Conservation (phyloP, 2,329 filamentous ascomycete genomes). For the Paecilomyces fulvus region DNA sequence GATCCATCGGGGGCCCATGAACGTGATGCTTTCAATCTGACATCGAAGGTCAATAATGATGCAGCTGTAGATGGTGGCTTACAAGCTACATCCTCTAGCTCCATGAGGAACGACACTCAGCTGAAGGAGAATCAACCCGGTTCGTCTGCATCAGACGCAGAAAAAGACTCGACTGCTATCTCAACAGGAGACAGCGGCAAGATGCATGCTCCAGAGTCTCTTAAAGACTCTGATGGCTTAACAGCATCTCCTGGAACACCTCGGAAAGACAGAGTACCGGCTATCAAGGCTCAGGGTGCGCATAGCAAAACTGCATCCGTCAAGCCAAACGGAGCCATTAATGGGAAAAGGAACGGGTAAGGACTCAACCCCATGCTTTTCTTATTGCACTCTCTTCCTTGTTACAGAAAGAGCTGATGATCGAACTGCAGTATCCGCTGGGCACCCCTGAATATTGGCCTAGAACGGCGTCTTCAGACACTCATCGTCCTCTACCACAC, state of each 20-base stretch:
- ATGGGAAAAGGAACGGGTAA: neutral
- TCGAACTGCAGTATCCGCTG: slow-evolving; percentile 57
- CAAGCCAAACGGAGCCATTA: neutral
- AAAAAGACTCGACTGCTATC: neutral
- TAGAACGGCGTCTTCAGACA: slow-evolving; percentile 66
- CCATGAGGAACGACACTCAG: neutral
- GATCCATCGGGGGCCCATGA: neutral
- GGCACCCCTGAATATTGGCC: slow-evolving; percentile 68
- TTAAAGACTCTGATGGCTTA: neutral
- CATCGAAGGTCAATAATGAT: neutral
- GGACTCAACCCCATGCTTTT: neutral
- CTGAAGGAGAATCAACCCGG: neutral
- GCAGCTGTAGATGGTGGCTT: neutral
- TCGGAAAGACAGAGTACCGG: neutral
- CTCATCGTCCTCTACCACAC: slow-evolving; percentile 68
- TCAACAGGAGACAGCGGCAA: neutral
- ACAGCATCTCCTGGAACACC: neutral
- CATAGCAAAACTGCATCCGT: neutral
- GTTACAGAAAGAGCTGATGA: neutral
- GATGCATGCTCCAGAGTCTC: neutral
- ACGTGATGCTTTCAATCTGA: neutral
- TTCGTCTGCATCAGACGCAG: neutral
- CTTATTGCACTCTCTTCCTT: neutral
- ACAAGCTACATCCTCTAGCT: neutral
- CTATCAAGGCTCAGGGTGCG: neutral